Conservation (phyloP, 1,284 basidiomycete genomes). For the Ustilago lituana region DNA sequence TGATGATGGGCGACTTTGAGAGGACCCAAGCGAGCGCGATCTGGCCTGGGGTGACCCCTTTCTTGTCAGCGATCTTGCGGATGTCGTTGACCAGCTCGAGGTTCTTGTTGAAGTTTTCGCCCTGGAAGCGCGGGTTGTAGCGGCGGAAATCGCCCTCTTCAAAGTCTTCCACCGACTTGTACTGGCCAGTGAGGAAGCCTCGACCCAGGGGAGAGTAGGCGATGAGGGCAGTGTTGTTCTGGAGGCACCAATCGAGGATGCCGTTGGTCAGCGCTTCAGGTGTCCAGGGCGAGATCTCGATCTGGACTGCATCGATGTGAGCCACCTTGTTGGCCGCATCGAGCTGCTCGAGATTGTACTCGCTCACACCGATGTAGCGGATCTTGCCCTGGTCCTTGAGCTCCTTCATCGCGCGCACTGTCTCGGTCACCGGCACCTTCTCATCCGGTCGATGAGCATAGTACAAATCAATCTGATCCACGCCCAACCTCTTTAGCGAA, state of each 20-base stretch:
- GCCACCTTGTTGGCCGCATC: slow-evolving; percentile 56
- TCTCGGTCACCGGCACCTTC: slow-evolving; percentile 76
- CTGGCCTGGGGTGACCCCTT: slow-evolving; percentile 50
- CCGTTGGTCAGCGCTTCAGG: slow-evolving; percentile 57
- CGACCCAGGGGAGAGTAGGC: slow-evolving; percentile 53
- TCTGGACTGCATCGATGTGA: slow-evolving; percentile 69
- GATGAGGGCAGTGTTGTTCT: slow-evolving; percentile 44
- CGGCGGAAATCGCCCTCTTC: slow-evolving; percentile 49
- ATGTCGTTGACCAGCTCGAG: slow-evolving; percentile 48
- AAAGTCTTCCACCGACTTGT: slow-evolving; percentile 37
- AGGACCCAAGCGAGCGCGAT: slow-evolving; percentile 53
- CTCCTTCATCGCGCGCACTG: slow-evolving; percentile 79
- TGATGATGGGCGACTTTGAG: slow-evolving; percentile 21
- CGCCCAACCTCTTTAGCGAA: slow-evolving; percentile 65
- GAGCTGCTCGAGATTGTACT: slow-evolving; percentile 61
- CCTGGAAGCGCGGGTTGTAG: slow-evolving; percentile 47
- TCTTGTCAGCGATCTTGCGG: slow-evolving; percentile 48
- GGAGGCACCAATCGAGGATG: slow-evolving; percentile 50
- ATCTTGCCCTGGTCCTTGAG: slow-evolving; percentile 76
- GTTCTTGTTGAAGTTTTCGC: slow-evolving; percentile 52
- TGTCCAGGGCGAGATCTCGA: slow-evolving; percentile 71
- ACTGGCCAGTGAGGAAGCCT: slow-evolving; percentile 51
- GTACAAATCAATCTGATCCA: slow-evolving; percentile 68
- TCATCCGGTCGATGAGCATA: slow-evolving; percentile 67
- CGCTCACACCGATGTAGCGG: slow-evolving; percentile 77